Evolutionary conservation across 2,329 filamentous ascomycete genomes (phyloP), one percentile per base, ranked within the genome.

Genomic region (Pestalotiopsis sp.): DNA sequence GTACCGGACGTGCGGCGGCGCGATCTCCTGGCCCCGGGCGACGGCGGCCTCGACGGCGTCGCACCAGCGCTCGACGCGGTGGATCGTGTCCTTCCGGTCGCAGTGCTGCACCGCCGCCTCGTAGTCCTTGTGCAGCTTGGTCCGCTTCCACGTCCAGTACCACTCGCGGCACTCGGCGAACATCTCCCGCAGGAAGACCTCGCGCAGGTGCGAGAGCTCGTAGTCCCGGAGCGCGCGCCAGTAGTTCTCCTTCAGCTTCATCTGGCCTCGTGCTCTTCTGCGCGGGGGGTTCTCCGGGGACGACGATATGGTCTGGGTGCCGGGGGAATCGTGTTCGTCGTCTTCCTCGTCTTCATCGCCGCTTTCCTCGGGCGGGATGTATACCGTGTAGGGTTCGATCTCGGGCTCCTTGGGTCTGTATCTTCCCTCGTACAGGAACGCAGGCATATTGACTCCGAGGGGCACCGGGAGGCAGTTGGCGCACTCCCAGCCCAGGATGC

Each of bases 401-500:
- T 60, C 14, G 0, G 74, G 76, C 45, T 73, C 71, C 11, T 49
- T 17, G 7, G 57, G 38, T 3, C 74, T 70, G 62, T 76, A 72
- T 17, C 62, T 68, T 13, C 68, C 56, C 31, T 75, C 73, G 14
- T 76, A 72, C 6, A 81, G 72, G 62, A 80, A 77, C 2, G 70
- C 70, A 1, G 79, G 79, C 36, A 76, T 70, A 14, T 77, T 74
- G 66, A 77, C 79, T 7, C 75, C 74, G 41, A 75, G 71, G 69
- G 75, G 75, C 2, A 76, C 69, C 2, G 79, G 79, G 6, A 79
- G 66, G 36, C 74, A 75, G 2, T 77, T 74, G 7, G 80, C 71
- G 64, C 75, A 77, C 41, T 79, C 75, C 79, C 79, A 81, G 67
- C 77, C 78, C n/a, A 79, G 57, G 6, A 80, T 66, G 4, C 75